Evolutionary conservation across 345 rosid species (phyloP).

Genomic region (Pseudoturritis turrita): DNA sequence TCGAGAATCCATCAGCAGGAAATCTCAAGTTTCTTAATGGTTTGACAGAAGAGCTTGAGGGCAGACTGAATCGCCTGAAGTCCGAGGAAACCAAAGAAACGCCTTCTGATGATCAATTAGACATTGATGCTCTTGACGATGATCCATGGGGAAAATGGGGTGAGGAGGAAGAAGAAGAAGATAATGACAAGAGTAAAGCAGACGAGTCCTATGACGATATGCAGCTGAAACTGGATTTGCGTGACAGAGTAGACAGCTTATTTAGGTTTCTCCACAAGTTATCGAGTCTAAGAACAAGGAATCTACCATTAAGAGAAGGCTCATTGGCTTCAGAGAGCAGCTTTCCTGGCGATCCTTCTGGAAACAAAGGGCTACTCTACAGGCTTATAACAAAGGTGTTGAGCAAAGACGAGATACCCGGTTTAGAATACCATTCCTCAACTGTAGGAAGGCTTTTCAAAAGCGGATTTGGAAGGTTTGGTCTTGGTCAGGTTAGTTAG

Average conservation of each 20-base stretch:
- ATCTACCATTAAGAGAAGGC: constrained; percentile 50
- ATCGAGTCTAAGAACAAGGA: constrained; percentile 52
- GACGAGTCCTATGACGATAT: constrained; percentile 57
- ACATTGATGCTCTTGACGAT: constrained; percentile 84
- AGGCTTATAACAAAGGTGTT: constrained; percentile 61
- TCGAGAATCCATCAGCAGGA: constrained; percentile 65
- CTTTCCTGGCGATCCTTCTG: constrained; percentile 46
- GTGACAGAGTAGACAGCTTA: constrained; percentile 79
- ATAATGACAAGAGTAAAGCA: constrained; percentile 30
- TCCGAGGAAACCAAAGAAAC: constrained; percentile 40
- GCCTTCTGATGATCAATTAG: constrained; percentile 39
- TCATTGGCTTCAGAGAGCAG: constrained; percentile 46
- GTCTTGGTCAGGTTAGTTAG: constrained; percentile 77
- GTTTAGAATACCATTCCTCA: constrained; percentile 92
- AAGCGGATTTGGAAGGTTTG: constrained; percentile 96
- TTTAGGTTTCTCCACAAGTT: constrained; percentile 79
- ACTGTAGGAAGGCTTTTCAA: constrained; percentile 91
- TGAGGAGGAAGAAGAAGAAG: constrained; percentile 71
- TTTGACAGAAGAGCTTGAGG: constrained; percentile 65
- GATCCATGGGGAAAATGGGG: constrained; percentile 99
- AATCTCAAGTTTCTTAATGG: constrained; percentile 73
- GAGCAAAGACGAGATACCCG: constrained; percentile 59
- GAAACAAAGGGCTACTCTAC: constrained; percentile 61
- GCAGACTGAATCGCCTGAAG: constrained; percentile 42
- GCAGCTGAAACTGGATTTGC: constrained; percentile 88